Evolutionary conservation across 1,284 basidiomycete genomes (phyloP), one percentile per base, ranked within the genome.

Genomic region (Microbotryomycetes sp.): DNA sequence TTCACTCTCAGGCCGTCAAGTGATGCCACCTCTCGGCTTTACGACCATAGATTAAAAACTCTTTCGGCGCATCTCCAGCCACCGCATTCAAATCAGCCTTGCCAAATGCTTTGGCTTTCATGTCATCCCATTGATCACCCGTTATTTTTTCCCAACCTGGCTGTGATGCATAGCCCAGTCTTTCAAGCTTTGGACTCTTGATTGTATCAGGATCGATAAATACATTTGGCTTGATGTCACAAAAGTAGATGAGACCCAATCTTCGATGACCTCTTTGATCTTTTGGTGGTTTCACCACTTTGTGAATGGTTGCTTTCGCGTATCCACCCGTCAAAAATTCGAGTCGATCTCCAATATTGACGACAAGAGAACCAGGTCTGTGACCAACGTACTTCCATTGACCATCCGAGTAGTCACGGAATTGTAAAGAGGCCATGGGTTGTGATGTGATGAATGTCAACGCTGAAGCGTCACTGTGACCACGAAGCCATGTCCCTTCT

Each of bases 241-340:
- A 75, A 66, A 76, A 76, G 70, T 76, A 76, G 55, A 76, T 76
- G 22, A 74, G 62, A 42, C 75, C 75, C 2, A 75, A 58, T 2
- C 75, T 67, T 4, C 64, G 65, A 32, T 74, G 72, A 50, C 72
- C 69, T 0, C 69, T 66, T 50, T 76, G 75, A 54, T 76, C 75
- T 31, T 69, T 64, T 2, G 75, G 75, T 0, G 75, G 75, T 0
- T 71, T 71, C 3, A 76, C 68, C 2, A 76, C 75, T 9, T 75
- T 69, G 66, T 76, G 75, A 45, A 76, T 76, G 12, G 75, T 75
- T 49, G 66, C 70, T 51, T 65, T 62, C 55, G 61, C 22, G 12
- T 12, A 65, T 15, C 60, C 60, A 26, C 22, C 56, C 1, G 60
- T 59, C 15, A 62, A 51, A 26, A 65, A 65, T 2, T 45, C 47